Conservation (phyloP, 768 basidiomycete species). For the Porpolomopsis calyptriformis region DNA sequence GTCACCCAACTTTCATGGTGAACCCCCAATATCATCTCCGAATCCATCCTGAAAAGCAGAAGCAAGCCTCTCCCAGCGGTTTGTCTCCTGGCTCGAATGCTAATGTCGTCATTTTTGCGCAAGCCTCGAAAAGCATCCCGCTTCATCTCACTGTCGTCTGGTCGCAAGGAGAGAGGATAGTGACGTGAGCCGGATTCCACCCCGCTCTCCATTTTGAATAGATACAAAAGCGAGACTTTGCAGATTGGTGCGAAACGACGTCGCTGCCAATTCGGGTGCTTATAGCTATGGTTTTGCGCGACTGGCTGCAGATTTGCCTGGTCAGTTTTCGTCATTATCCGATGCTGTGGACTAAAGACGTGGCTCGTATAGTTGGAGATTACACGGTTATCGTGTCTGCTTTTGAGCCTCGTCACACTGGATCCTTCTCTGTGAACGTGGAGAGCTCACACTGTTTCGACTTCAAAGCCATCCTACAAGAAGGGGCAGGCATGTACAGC, state of each 20-base stretch:
- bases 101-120: conserved; percentile 34
- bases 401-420: conserved; percentile 64
- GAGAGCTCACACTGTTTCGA: conserved; percentile 55
- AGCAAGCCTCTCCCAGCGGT: conserved; percentile 7
- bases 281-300: conserved; percentile 73
- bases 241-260: conserved; percentile 54
- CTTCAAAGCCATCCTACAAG: conserved; percentile 58
- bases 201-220: too few species aligned
- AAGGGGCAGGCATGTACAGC: conserved; percentile 86
- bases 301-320: conserved; percentile 36
- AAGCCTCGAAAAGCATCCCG: conserved; percentile 55
- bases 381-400: conserved; percentile 82
- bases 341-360: conserved; percentile 1
- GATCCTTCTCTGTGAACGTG: conserved; percentile 53
- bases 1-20: conserved; percentile 69
- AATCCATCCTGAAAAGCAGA: conserved; percentile 30
- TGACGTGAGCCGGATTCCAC: conserved; percentile 52
- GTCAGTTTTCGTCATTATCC: conserved; percentile 27
- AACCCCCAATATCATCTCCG: conserved; percentile 83
- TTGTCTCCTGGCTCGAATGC: conserved; percentile 23
- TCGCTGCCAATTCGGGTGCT: conserved; percentile 64
- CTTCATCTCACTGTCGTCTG: conserved; percentile 66
- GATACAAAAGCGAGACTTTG: background rate
- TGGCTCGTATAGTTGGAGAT: conserved; percentile 45
- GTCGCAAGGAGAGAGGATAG: conserved; percentile 63